Base-by-base conservation (phyloP, 1,139 yeast species). In the Geotrichum australiense region DNA sequence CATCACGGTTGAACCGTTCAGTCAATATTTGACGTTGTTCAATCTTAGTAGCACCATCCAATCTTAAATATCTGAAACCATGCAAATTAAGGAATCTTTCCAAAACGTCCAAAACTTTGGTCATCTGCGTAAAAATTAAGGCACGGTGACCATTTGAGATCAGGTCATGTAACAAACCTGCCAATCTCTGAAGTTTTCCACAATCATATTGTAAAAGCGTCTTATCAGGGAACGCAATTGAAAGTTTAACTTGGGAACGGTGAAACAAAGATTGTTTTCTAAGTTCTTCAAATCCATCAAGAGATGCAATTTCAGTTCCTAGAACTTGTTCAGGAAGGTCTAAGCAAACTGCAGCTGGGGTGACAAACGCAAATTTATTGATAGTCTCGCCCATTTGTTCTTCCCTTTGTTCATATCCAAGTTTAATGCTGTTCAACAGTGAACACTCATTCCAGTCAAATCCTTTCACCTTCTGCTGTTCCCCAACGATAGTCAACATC, bases 101-200 rank as follows among this genome's bases (percentile, higher is more conserved):
- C 47, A 93, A 65, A 38, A 93, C 79, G 64, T 93, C 98, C 60
- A 93, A 69, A 14, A 93, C 97, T 56, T 85, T 83, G 2, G 98
- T 91, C 99, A 93, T 93, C 61, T 93, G 99, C 0, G 99, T 93
- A 66, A 93, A 93, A 46, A 93, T 91, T 51, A 93, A 71, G 1
- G 94, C 97, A 45, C 98, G 70, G 57, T 93, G 98, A 0, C 97
- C 97, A 39, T 77, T 77, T 25, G 85, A 78, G 42, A 83, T 81
- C 50, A 93, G 68, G 22, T 84, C 81, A 47, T 83, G 86, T 45
- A 93, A 63, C 41, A 93, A 66, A 3, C 65, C 61, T 0, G 96
- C 93, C 41, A 93, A 65, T 53, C 79, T 81, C 56, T 93, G 99
- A 29, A 93, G 69, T 59, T 93, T 93, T 46, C 99, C 99, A 68